A percentile compares a stretch with the other conserved stretches of the same genome.
These are phyloP conservation scores for Lipomyces orientalis DNA, from an alignment of 805 yeast species.

Conservation along the genomic window DNA sequence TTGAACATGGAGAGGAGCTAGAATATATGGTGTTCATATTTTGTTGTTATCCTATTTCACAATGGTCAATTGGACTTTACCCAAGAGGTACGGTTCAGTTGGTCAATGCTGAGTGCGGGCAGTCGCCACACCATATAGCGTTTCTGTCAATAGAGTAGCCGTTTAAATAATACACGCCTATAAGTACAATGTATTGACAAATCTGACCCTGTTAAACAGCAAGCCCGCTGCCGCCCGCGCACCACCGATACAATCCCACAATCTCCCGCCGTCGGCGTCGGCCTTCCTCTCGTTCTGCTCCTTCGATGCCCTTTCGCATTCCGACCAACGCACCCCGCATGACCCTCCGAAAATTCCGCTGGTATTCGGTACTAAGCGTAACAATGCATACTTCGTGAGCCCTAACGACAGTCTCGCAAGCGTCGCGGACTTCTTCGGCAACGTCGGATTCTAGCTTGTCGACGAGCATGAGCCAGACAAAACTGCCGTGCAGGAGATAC, in stretches of 20 bases:
- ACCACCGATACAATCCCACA: conserved; percentile 48
- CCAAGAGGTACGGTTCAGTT: too few relatives aligned
- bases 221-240: conserved; percentile 47
- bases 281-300: conserved; percentile 38
- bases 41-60: too few relatives aligned
- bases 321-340: conserved; percentile 43
- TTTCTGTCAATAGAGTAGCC: too few relatives aligned
- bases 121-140: too few relatives aligned
- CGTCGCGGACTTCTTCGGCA: conserved; percentile 39
- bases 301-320: conserved; percentile 40
- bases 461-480: conserved; percentile 41
- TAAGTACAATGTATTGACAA: not conserved
- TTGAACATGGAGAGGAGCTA: too few relatives aligned
- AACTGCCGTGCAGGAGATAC: conserved; percentile 42
- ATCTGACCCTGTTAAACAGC: conserved; percentile 40
- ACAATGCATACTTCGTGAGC: conserved; percentile 46
- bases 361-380: conserved; percentile 43
- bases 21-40: too few relatives aligned
- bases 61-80: too few relatives aligned
- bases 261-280: conserved; percentile 45
- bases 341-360: conserved; percentile 42
- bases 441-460: conserved; percentile 40
- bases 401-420: conserved; percentile 43
- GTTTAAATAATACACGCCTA: not conserved
- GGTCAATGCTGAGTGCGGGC: too few relatives aligned